Evolutionary conservation across 2,329 filamentous ascomycete species (phyloP), one percentile per base, ranked within the genome.

Genomic region (Claviceps digitariae): DNA sequence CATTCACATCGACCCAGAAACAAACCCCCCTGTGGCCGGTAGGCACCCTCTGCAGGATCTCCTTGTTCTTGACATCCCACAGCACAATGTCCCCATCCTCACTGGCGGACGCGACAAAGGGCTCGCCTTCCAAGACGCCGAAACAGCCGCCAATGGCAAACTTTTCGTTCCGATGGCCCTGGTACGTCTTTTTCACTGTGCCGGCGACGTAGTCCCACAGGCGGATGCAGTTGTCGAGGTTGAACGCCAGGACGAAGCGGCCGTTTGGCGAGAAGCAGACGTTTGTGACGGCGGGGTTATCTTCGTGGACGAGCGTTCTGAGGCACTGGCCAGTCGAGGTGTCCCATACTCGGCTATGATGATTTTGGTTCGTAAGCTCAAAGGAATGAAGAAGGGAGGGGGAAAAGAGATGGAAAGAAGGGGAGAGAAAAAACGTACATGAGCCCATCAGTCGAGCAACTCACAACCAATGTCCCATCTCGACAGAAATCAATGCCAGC

Each of bases 131-230:
- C 45, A 69, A 61, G 52, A 80, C 76, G 13, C 88, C 90, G 64
- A 97, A 96, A 43, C 84, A 84, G 4, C 90, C 88, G 2, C 81
- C 81, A n/a, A 97, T 76, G 58, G 88, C 91, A 69, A 86, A 97
- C 56, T 84, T 84, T 52, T 81, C 76, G 66, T 98, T 98, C 52
- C 74, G 72, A 63, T 97, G 93, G 0, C 93, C 93, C 66, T 96
- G 90, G 68, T 97, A 98, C 15, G 93, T 98, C 75, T 98, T 98
- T 63, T 95, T 85, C 60, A 93, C 93, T 29, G 83, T 82, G 8
- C 91, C 91, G 40, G 89, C 82, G 9, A 95, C 86, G 65, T 97
- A 98, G 67, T 96, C 87, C 93, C 93, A 98, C 23, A 98, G 74
- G 2, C 93, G 83, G 48, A 98, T 79, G 64, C 87, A 91, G 56